phyloP scores from a whole-genome alignment of 1,139 yeast genomes.

The Taphrina flavorubra region DNA sequence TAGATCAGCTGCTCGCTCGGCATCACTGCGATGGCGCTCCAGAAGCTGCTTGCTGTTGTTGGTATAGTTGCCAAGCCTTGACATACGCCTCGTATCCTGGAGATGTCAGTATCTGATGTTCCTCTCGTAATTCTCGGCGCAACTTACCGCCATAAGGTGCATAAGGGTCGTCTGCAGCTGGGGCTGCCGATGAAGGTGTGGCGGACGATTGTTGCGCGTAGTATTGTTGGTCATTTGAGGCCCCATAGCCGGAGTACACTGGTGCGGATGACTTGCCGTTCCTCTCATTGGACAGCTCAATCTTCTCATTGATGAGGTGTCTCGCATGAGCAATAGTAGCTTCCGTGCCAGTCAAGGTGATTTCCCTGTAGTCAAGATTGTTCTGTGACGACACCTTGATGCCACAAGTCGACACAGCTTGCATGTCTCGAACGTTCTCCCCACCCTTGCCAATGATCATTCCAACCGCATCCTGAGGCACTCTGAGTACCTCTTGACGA shows the following conservation, averaged over 20 bases:
- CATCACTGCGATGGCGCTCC: background rate
- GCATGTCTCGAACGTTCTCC: slow-evolving; percentile 41
- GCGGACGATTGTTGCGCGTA: slow-evolving; percentile 20
- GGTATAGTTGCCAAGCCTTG: slow-evolving; percentile 38
- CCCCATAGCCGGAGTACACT: slow-evolving; percentile 17
- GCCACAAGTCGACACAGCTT: slow-evolving; percentile 38
- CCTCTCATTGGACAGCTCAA: slow-evolving; percentile 34
- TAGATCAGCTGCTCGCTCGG: background rate
- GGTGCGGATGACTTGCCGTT: slow-evolving; percentile 19
- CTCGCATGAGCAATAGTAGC: slow-evolving; percentile 42
- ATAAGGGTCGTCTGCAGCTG: slow-evolving; percentile 36
- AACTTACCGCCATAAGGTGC: slow-evolving; percentile 38
- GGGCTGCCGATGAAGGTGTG: slow-evolving; percentile 10
- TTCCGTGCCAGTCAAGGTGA: slow-evolving; percentile 41
- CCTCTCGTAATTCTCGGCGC: too few relatives aligned
- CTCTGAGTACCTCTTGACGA: slow-evolving; percentile 31
- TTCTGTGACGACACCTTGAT: slow-evolving; percentile 40
- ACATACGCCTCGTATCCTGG: slow-evolving; percentile 37
- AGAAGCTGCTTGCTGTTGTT: slow-evolving; percentile 27
- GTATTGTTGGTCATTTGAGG: slow-evolving; percentile 16
- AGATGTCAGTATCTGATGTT: background rate
- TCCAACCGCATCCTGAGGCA: slow-evolving; percentile 43
- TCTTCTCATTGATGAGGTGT: slow-evolving; percentile 36
- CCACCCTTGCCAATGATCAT: slow-evolving; percentile 44
- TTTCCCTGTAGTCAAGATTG: slow-evolving; percentile 38